Conservation (phyloP, 75 land plant genomes). For the Picea glauca region DNA sequence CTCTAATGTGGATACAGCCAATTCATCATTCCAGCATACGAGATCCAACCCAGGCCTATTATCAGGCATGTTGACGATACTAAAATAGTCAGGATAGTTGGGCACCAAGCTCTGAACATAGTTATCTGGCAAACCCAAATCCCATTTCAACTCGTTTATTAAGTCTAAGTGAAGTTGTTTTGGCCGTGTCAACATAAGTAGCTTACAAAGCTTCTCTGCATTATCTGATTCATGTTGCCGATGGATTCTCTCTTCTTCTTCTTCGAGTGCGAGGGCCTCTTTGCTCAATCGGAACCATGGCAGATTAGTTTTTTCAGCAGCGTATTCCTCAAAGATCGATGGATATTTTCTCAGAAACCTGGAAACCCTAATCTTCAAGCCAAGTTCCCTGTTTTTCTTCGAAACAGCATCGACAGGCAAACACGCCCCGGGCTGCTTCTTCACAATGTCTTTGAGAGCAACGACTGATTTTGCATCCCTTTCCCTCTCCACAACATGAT, state of each 20-base stretch:
- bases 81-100: slow-evolving; percentile 69
- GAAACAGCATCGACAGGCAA: slow-evolving; percentile 33
- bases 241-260: slow-evolving; percentile 40
- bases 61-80: slow-evolving; percentile 14
- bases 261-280: slow-evolving; percentile 34
- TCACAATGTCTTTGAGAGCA: slow-evolving; percentile 48
- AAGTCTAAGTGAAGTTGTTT: slow-evolving; percentile 29
- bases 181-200: slow-evolving; percentile 54
- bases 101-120: slow-evolving; percentile 36
- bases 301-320: slow-evolving; percentile 26
- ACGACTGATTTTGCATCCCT: slow-evolving; percentile 35
- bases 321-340: slow-evolving; percentile 32
- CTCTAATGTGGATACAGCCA: slow-evolving; percentile 74
- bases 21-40: slow-evolving; percentile 58
- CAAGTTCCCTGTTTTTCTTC: slow-evolving; percentile 12
- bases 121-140: slow-evolving; percentile 65
- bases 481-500: slow-evolving; percentile 67
- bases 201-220: slow-evolving; percentile 51
- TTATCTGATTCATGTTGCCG: slow-evolving; percentile 11
- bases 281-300: slow-evolving; percentile 44
- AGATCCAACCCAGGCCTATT: slow-evolving; percentile 53
- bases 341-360: slow-evolving; percentile 48
- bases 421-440: slow-evolving; percentile 33
- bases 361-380: slow-evolving; percentile 35
- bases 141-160: slow-evolving; percentile 41